Percentiles rank a stretch among this genome's conserved stretches.
Conservation (phyloP, 2,329 filamentous ascomycete species). For the Rasamsonia emersonii region DNA sequence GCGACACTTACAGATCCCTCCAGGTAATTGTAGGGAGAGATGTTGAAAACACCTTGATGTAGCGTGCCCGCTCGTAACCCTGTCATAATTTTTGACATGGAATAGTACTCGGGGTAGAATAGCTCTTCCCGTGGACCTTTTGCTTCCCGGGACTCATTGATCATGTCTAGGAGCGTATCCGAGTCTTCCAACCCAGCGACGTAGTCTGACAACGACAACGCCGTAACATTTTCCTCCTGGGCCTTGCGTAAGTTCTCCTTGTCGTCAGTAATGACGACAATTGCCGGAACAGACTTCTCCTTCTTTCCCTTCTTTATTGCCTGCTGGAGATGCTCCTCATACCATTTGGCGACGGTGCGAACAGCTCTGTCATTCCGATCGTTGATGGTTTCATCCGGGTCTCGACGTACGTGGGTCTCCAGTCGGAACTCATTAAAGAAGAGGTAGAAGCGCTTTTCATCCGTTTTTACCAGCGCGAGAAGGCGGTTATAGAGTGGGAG, state of each 20-base stretch:
- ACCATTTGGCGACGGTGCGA: conserved; percentile 80
- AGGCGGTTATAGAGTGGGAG: conserved; percentile 91
- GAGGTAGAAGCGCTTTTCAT: conserved; percentile 95
- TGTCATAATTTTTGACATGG: conserved; percentile 87
- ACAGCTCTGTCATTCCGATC: conserved; percentile 94
- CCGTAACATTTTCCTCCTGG: conserved; percentile 60
- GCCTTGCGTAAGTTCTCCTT: conserved; percentile 78
- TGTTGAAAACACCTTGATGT: conserved; percentile 92
- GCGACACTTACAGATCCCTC: conserved; percentile 87
- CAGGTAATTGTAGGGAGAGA: conserved; percentile 95
- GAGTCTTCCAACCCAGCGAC: conserved; percentile 76
- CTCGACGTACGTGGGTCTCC: conserved; percentile 76
- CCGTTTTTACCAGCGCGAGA: conserved; percentile 82
- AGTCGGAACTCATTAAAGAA: conserved; percentile 98
- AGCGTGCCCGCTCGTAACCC: conserved; percentile 79
- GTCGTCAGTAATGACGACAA: conserved; percentile 93
- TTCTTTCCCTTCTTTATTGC: conserved; percentile 46
- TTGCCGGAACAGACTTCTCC: conserved; percentile 55
- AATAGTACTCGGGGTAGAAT: conserved; percentile 83
- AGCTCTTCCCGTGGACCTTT: conserved; percentile 60
- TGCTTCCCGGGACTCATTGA: conserved; percentile 67
- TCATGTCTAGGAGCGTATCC: conserved; percentile 84
- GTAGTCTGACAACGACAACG: conserved; percentile 63
- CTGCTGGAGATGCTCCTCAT: conserved; percentile 66
- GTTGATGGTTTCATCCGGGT: conserved; percentile 78